These are phyloP conservation scores for Podaxis sp. DNA, from an alignment of 768 basidiomycete species.

Conservation along the genomic window DNA sequence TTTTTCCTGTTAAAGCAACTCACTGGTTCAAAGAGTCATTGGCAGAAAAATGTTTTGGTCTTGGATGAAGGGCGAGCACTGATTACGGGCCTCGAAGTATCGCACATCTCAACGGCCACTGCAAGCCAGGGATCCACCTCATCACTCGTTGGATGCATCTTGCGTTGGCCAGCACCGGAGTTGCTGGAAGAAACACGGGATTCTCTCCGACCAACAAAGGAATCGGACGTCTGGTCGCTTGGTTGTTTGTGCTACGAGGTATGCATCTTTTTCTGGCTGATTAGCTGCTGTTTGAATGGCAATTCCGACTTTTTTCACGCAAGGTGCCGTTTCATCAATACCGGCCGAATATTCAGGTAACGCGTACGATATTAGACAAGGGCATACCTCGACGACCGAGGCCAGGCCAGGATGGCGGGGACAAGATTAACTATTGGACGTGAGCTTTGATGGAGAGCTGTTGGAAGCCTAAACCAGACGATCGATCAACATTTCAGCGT, in stretches of 20 bases:
- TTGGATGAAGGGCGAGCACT: no score
- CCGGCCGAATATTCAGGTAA: background rate
- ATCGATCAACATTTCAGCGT: background rate
- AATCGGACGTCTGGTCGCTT: background rate
- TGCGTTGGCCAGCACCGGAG: no score
- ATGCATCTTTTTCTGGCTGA: background rate
- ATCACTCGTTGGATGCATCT: no score
- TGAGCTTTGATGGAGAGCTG: background rate
- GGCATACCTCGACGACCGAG: background rate
- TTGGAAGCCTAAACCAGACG: background rate
- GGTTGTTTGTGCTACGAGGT: background rate
- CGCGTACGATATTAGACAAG: background rate
- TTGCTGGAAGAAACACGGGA: no score
- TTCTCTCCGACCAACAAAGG: background rate
- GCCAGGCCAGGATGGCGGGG: background rate
- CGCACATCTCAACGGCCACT: no score
- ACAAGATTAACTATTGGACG: background rate
- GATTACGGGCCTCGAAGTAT: no score
- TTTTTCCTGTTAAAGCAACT: no score
- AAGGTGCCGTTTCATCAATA: background rate
- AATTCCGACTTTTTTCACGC: background rate
- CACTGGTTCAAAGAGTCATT: no score
- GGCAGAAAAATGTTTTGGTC: no score
- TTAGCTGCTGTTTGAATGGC: background rate
- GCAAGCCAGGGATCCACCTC: no score